A percentile compares a stretch with the other conserved stretches of the same genome.
phyloP scores from a whole-genome alignment of 2,329 filamentous ascomycete genomes.

The Ophiostoma fasciatum region DNA sequence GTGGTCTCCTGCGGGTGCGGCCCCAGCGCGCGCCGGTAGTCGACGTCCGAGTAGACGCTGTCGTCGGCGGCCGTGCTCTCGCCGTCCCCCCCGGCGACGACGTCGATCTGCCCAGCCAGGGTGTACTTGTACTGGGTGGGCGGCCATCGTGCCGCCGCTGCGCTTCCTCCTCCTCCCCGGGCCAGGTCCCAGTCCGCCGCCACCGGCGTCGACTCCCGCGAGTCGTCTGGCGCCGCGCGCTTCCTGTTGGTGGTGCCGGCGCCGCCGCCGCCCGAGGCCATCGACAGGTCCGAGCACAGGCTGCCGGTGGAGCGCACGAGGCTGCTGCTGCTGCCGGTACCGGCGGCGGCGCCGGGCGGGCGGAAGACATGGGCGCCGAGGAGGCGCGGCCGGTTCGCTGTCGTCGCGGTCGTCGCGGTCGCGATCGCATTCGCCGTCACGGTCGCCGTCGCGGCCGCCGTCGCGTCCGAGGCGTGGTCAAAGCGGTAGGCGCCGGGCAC shows the following conservation, averaged over 20 bases:
- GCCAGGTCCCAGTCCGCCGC: conserved; percentile 18
- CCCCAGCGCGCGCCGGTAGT: conserved; percentile 38
- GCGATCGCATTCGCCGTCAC: too few species aligned
- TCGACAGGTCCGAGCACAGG: conserved; percentile 22
- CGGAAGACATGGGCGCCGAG: conserved; percentile 20
- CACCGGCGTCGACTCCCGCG: conserved; percentile 20
- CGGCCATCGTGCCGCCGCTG: conserved; percentile 13
- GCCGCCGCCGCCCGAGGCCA: conserved; percentile 8
- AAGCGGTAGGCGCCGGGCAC: conserved; percentile 19
- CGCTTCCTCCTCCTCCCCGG: conserved; percentile 14
- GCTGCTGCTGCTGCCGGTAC: conserved; percentile 15
- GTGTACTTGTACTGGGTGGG: too few species aligned
- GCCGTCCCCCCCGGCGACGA: conserved; percentile 20
- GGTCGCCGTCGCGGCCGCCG: too few species aligned
- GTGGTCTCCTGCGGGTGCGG: conserved; percentile 27
- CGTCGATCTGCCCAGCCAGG: conserved; percentile 39
- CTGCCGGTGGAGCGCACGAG: conserved; percentile 23
- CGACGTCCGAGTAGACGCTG: conserved; percentile 41
- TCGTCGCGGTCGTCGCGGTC: too few species aligned
- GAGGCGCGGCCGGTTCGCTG: too few species aligned
- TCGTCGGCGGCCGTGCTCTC: conserved; percentile 28
- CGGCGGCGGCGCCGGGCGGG: conserved; percentile 17
- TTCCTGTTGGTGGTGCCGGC: conserved; percentile 30
- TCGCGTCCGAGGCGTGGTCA: too few species aligned
- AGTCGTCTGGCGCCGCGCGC: conserved; percentile 16